Base-by-base conservation (phyloP, 2,329 filamentous ascomycete species). In the Hymenotorrendiella dingleyae region DNA sequence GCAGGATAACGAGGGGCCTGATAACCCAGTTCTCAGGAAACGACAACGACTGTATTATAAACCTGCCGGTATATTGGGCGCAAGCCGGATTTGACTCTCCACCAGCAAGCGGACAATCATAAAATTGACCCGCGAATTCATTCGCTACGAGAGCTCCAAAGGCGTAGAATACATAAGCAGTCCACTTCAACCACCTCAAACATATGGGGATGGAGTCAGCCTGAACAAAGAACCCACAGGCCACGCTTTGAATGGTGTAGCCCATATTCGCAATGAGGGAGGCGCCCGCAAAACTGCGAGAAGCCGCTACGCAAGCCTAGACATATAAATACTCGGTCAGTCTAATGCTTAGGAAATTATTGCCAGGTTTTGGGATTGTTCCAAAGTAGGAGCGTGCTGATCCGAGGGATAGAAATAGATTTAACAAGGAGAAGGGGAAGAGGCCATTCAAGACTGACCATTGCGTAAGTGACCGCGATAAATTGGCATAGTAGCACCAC, bases 191-290 rank as follows among this genome's bases (percentile, higher is more conserved):
- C 85, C 85, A 90, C 42, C 84, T 72, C n/a, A 87, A 77, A 54
- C 88, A 90, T 1, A 89, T 69, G 0, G 85, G 83, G 3, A 90
- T 84, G 4, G 80, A 78, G 40, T 85, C 78, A 9, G 73, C 71
- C 59, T 89, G 84, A 11, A 89, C 78, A 51, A 90, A 89, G 61
- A 82, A 88, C 1, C 85, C 85, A 49, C 84, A 87, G 0, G 80
- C 80, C 67, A 88, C 78, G 2, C 76, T 82, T 57, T 90, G 85
- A 16, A 89, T 51, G 0, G 85, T 90, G 53, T 81, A 89, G 0
- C 72, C 74, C 36, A 89, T 63, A 53, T 90, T 90, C 8, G 78
- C 83, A 35, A 87, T 79, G 19, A 90, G 59, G 54, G 79, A 84
- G 0, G 84, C 84, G 0, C 78, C 78, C 0, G 84, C 73, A 57